Evolutionary conservation across 768 basidiomycete species (phyloP), one percentile per base, ranked within the genome.

Genomic region (Tylopilus vinaceipallidus): DNA sequence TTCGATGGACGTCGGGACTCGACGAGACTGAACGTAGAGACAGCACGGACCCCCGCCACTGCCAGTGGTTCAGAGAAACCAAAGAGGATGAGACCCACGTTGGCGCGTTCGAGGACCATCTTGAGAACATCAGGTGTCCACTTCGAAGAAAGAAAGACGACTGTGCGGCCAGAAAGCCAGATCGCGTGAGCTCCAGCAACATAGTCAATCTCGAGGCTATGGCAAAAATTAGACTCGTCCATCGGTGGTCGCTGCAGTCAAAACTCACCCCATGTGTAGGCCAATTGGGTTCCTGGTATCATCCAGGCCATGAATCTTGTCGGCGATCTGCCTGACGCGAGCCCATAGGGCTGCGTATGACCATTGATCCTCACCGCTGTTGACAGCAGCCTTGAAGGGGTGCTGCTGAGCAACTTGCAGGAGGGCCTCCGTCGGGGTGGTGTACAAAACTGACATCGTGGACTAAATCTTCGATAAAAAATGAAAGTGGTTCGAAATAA

Each of bases 301-400:
- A 43, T 55, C 57, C 34, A 64, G 49, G 29, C 32, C 42, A 33
- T 35, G 24, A 17, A 67, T 56, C 42, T 49, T 49, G 43, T 61
- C 56, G 13, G 64, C 56, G 11, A 66, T 59, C 43, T 56, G 52
- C 48, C 58, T 55, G 47, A 66, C 57, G 39, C 65, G 65, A 45
- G 60, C 55, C 65, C 65, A 66, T n/a, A 66, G 55, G 45, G 61
- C 65, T 39, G 60, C 61, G n/a, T 67, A 66, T 41, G 63, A 61
- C 65, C 65, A 66, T 55, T 55, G 46, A 38, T 53, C 44, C 35
- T 33, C 49, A 52, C 45, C 55, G n/a, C 50, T 42, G 27, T 49
- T 58, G 33, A 67, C 58, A 10, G 63, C 65, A 39, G 26, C 10
- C 24, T 47, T 52, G 46, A 46, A 58, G 14, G 65, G 65, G 45